phyloP scores from a whole-genome alignment of 148 eudicot species.

The Hydrangea macrophylla region DNA sequence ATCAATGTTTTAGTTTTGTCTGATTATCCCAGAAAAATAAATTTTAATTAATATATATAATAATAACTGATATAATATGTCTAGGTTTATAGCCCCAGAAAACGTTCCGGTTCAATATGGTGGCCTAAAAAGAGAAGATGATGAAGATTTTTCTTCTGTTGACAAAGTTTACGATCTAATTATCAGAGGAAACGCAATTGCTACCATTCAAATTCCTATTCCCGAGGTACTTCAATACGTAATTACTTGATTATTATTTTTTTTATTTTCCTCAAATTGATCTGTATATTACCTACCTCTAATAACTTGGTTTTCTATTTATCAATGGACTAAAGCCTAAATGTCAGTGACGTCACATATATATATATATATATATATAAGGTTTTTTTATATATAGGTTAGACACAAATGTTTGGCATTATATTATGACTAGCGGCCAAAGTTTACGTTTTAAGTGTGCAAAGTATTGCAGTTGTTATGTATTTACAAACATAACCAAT shows the following conservation, averaged over 20 bases:
- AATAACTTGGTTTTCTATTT: no score
- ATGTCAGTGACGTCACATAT: no score
- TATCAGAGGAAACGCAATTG: constrained; percentile 27
- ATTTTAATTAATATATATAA: no score
- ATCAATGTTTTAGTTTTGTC: background rate
- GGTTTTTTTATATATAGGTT: no score
- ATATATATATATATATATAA: background rate
- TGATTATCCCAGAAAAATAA: background rate
- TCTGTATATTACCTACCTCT: no score
- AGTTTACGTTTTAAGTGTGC: no score
- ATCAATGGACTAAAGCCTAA: no score
- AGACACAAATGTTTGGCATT: no score
- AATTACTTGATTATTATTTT: background rate
- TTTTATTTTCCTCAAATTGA: background rate
- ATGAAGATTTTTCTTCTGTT: constrained; percentile 41
- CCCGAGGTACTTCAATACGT: constrained; percentile 29
- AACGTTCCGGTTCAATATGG: constrained; percentile 70
- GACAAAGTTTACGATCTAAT: constrained; percentile 24
- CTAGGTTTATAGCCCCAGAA: constrained; percentile 66
- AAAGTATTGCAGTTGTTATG: no score
- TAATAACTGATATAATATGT: no score
- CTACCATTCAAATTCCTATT: constrained; percentile 39
- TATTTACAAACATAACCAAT: no score
- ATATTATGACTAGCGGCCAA: no score
- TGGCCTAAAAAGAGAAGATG: constrained; percentile 64